Evolutionary conservation across 2,329 filamentous ascomycete genomes (phyloP).

Genomic region (Epichloe typhina): DNA sequence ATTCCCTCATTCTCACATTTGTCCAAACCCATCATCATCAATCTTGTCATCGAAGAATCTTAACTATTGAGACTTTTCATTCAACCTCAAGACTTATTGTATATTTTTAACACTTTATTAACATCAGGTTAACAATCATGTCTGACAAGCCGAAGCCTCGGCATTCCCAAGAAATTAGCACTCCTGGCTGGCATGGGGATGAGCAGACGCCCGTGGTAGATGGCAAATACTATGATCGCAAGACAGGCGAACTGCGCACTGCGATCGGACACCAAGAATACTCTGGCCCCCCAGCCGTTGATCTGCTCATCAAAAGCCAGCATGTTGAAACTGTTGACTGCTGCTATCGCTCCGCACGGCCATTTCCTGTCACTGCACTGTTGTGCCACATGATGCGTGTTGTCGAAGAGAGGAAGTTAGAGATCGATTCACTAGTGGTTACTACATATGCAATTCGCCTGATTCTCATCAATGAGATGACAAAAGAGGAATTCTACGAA

Average conservation of each 20-base stretch:
- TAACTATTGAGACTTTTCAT: no score
- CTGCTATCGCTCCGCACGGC: constrained; percentile 2
- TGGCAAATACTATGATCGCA: constrained; percentile 7
- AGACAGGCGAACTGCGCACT: constrained; percentile 6
- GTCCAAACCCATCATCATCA: no score
- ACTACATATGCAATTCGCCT: constrained; percentile 8
- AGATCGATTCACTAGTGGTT: constrained; percentile 7
- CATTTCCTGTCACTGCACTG: constrained; percentile 6
- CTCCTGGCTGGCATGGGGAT: constrained; percentile 6
- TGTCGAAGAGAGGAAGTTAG: constrained; percentile 4
- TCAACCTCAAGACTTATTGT: no score
- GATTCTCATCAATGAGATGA: constrained; percentile 2
- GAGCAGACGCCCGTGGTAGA: constrained; percentile 6
- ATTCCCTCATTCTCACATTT: no score
- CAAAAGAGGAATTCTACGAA: not conserved
- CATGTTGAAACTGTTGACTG: not conserved
- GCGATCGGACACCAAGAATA: not conserved
- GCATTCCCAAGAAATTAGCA: constrained; percentile 6
- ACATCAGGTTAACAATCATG: not conserved
- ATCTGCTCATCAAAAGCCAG: constrained; percentile 5
- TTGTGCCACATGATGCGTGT: constrained; percentile 8
- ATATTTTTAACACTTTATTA: no score
- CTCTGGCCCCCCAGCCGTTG: constrained; percentile 7
- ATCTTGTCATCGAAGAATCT: no score
- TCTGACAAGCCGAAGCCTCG: not conserved